A percentile compares a stretch with the other conserved stretches of the same genome.
phyloP scores from a whole-genome alignment of 305 asterid genomes.

The Fraxinus floribunda region DNA sequence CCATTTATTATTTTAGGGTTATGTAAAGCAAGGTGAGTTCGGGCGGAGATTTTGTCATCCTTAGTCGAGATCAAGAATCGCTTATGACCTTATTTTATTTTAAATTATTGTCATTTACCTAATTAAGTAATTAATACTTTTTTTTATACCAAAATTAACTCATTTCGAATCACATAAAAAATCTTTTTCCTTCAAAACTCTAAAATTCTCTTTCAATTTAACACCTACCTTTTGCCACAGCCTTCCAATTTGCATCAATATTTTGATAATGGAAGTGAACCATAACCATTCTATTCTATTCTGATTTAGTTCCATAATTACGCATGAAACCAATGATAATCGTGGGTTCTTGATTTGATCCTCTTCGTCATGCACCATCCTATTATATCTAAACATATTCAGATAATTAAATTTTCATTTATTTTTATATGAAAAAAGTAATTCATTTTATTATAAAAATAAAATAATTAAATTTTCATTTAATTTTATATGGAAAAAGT shows the following conservation, averaged over 20 bases:
- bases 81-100: too few species aligned
- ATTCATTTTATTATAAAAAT: too few species aligned
- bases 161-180: background rate
- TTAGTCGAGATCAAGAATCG: background rate
- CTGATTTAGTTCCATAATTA: background rate
- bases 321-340: background rate
- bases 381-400: background rate
- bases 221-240: background rate
- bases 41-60: background rate
- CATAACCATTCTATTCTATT: background rate
- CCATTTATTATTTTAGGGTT: background rate
- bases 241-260: background rate
- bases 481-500: background rate
- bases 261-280: background rate
- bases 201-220: background rate
- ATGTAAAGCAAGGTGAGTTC: background rate
- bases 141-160: background rate
- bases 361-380: background rate
- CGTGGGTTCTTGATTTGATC: background rate
- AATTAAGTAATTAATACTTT: background rate
- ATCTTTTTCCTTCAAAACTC: background rate
- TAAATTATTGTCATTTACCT: background rate
- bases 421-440: too few species aligned
- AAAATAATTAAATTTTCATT: background rate
- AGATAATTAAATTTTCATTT: background rate